Evolutionary conservation across 805 yeast species (phyloP).

Genomic region (Huiozyma naganishii): DNA sequence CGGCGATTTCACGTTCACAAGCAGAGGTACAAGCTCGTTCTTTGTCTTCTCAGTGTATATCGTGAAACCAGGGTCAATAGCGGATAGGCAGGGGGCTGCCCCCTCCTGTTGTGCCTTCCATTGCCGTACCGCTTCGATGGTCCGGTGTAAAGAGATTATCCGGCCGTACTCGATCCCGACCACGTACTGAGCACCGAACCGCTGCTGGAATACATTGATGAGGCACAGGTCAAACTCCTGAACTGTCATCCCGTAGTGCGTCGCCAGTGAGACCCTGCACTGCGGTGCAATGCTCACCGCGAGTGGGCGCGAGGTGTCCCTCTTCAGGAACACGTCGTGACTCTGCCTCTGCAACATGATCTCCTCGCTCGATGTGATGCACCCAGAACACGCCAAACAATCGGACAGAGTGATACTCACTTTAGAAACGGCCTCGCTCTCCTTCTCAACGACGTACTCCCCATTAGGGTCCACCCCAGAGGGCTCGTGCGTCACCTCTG

Average conservation of each 20-base stretch:
- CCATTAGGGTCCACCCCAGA: constrained; percentile 15
- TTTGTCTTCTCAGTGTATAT: constrained; percentile 93
- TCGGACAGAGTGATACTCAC: constrained; percentile 87
- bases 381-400: constrained; percentile 94
- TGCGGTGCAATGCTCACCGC: constrained; percentile 82
- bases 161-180: constrained; percentile 84
- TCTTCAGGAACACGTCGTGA: constrained; percentile 63
- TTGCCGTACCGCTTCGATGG: constrained; percentile 31
- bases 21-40: constrained; percentile 61
- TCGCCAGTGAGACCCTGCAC: constrained; percentile 69
- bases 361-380: constrained; percentile 96
- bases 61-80: constrained; percentile 94
- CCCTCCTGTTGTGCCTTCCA: constrained; percentile 3
- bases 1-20: constrained; percentile 75
- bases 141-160: constrained; percentile 45
- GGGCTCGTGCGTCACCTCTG: constrained; percentile 24
- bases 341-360: constrained; percentile 85
- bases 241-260: constrained; percentile 45
- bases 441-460: constrained; percentile 59
- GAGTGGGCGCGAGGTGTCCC: constrained; percentile 35
- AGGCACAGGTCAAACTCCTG: constrained; percentile 52
- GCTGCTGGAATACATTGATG: constrained; percentile 40
- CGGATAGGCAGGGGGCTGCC: constrained; percentile 45
- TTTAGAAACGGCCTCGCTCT: constrained; percentile 47
- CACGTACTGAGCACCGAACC: constrained; percentile 57